Evolutionary conservation across 192 early-diverging fungal genomes (phyloP).

Genomic region (Endogone sp.): DNA sequence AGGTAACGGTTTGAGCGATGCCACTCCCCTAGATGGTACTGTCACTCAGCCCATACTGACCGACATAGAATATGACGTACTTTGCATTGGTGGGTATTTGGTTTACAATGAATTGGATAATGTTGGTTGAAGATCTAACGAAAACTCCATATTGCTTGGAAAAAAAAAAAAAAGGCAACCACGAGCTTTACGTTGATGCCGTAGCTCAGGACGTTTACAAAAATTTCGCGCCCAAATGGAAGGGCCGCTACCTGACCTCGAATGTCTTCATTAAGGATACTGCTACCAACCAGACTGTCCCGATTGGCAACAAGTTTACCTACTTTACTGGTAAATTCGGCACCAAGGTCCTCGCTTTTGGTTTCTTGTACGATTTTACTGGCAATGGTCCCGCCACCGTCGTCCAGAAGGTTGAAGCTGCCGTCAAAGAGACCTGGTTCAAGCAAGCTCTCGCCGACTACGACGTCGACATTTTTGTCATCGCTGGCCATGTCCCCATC

Average conservation of each 20-base stretch:
- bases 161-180: slow-evolving; percentile 31
- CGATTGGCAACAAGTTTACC: slow-evolving; percentile 29
- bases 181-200: slow-evolving; percentile 28
- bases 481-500: slow-evolving; percentile 47
- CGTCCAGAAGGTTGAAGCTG: slow-evolving; percentile 34
- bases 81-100: slow-evolving; percentile 22
- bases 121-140: no score
- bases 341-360: slow-evolving; percentile 47
- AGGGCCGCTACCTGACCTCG: slow-evolving; percentile 22
- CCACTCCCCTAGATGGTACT: slow-evolving; percentile 24
- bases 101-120: not conserved
- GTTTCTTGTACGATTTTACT: slow-evolving; percentile 43
- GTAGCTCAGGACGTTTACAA: slow-evolving; percentile 16
- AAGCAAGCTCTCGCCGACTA: slow-evolving; percentile 35
- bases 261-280: slow-evolving; percentile 30
- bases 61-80: slow-evolving; percentile 31
- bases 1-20: slow-evolving; percentile 38
- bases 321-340: slow-evolving; percentile 31
- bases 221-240: slow-evolving; percentile 25
- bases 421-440: slow-evolving; percentile 48
- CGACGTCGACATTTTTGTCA: slow-evolving; percentile 43
- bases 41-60: slow-evolving; percentile 32
- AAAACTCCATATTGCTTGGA: no score
- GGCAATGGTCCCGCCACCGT: slow-evolving; percentile 30
- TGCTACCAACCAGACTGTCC: slow-evolving; percentile 36